Base-by-base conservation (phyloP, 192 early-diverging fungal species). In the Backusella psychrophila region DNA sequence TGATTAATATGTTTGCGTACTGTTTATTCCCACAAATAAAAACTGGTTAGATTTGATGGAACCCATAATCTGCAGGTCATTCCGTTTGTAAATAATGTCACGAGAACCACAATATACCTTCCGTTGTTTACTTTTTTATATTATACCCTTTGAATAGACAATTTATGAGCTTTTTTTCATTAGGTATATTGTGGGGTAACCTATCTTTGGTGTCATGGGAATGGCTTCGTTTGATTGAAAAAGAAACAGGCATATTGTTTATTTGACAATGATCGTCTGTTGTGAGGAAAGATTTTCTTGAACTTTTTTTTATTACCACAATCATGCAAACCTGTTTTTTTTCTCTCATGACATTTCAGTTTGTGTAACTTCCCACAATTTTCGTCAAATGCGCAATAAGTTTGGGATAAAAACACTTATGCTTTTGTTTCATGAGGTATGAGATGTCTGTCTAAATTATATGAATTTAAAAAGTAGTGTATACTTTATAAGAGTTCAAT, bases 271-370 rank as follows among this genome's bases (percentile, higher is more conserved):
- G 53, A 56, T 56, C n/a, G 53, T 21, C n/a, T 56, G 53, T 56
- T 56, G n/a, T 23, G 53, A 56, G 8, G 21, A 26, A 56, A 9
- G 53, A 26, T 56, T 21, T 56, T 21, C 53, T 8, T n/a, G 52
- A 21, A 6, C 9, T 23, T 26, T 56, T 56, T 56, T 23, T 56
- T 56, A 33, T 33, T 33, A 56, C 8, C 3, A 56, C 53, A 11
- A 56, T 56, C 53, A 56, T 56, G 53, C 53, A 56, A 56, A 56
- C 53, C 21, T 56, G 53, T 56, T 56, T 56, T 56, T 56, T 56
- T 56, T 56, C 53, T 56, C 53, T 56, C 53, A 56, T 56, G 53
- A 56, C 53, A 56, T 56, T 56, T 56, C 53, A 56, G 7, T 56
- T 9, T 26, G 53, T 56, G 53, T 56, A 21, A 56, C 53, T 56